Evolutionary conservation across 2,329 filamentous ascomycete genomes (phyloP), one percentile per base, ranked within the genome.

Genomic region (Ophiocordyceps camponoti-leonardi): DNA sequence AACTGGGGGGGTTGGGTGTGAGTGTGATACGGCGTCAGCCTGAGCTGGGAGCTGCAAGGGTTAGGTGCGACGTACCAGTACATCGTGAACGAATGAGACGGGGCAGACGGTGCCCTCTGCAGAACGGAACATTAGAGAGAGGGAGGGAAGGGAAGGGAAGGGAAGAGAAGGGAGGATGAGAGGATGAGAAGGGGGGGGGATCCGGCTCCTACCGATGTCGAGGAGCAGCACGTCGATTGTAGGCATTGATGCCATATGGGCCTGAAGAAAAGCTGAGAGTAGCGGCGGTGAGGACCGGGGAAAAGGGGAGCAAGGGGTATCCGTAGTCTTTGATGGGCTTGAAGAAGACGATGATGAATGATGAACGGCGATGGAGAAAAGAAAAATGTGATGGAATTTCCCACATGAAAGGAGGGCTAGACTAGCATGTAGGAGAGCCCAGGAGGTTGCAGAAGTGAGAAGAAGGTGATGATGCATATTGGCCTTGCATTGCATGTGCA

Each of bases 51-150:
- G 2, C 39, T 41, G 26, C n/a, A 22, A 52, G 23, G n/a, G n/a
- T 19, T 13, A 22, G 10, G 22, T 13, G n/a, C 43, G 43, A 66
- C 82, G 75, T 77, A 88, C 84, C 67, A 88, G 68, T 52, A 84
- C 77, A 61, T 87, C 81, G 66, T 85, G 85, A 63, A 88, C 84
- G 63, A 88, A 88, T 54, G 81, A 85, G 60, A 88, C 86, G 54
- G 82, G 81, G 61, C 83, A 87, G 51, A 88, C 79, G 44, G 84
- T 88, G 50, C 84, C 83, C 72, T 88, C 83, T 88, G 42, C 42
- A 31, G 35, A n/a, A 39, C 35, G n/a, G 44, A 33, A 26, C 41
- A 20, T 31, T 14, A 40, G 31, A 39, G n/a, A 8, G 18, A 39
- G 35, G n/a, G 16, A 33, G 12, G 31, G 16, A 14, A 13, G 31